These are phyloP conservation scores for Coemansia sp. DNA, from an alignment of 192 early-diverging fungal species.

Conservation along the genomic window DNA sequence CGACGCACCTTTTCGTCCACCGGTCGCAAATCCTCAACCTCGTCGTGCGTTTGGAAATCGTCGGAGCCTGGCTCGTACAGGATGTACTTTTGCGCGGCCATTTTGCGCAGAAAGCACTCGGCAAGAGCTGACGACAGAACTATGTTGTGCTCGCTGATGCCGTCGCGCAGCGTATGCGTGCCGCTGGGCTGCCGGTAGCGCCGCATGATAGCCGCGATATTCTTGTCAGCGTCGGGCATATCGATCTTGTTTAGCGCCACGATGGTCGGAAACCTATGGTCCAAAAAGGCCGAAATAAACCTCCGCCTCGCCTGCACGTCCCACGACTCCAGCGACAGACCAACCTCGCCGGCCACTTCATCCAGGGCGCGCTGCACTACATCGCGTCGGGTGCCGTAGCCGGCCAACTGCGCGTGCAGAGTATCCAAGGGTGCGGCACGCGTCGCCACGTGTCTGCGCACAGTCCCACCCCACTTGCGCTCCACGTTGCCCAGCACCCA, in stretches of 20 bases:
- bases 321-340: constrained; percentile 58
- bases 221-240: constrained; percentile 77
- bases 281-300: constrained; percentile 68
- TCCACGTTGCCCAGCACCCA: constrained; percentile 74
- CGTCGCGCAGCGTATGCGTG: constrained; percentile 2
- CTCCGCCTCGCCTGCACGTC: constrained; percentile 55
- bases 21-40: constrained; percentile 33
- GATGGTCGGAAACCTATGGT: constrained; percentile 77
- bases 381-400: constrained; percentile 36
- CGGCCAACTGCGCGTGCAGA: constrained; percentile 47
- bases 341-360: not conserved
- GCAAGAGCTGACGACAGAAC: constrained; percentile 65
- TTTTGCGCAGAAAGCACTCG: constrained; percentile 62
- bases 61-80: constrained; percentile 57
- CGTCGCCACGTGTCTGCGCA: constrained; percentile 62
- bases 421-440: constrained; percentile 41
- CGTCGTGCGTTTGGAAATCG: constrained; percentile 53
- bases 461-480: constrained; percentile 64
- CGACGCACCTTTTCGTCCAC: constrained; percentile 57
- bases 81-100: constrained; percentile 59
- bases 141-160: constrained; percentile 48
- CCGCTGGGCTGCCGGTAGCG: constrained; percentile 53
- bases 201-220: constrained; percentile 71
- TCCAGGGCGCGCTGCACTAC: constrained; percentile 41
- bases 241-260: constrained; percentile 87